phyloP scores from a whole-genome alignment of 2,329 filamentous ascomycete species.

The Knufia petricola region DNA sequence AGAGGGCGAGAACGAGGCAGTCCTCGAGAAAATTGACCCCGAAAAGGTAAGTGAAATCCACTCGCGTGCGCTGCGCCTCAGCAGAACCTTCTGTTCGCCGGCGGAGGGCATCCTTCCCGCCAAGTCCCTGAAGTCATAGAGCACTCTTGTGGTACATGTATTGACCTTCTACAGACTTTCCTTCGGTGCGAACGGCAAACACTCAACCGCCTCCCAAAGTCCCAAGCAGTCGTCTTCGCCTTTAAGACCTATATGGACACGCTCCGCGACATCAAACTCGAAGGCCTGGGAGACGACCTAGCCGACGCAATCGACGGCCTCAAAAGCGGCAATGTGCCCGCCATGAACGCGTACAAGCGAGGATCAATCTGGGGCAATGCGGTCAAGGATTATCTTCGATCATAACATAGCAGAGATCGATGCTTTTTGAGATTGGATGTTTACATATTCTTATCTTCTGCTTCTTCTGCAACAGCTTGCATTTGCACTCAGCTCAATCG shows the following conservation, averaged over 20 bases:
- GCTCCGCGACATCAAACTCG: constrained; percentile 45
- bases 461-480: too few species aligned
- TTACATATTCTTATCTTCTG: too few species aligned
- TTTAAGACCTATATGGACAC: constrained; percentile 56
- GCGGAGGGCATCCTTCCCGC: too few species aligned
- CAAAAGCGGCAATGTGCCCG: constrained; percentile 46
- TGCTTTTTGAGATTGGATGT: not conserved
- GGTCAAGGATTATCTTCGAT: constrained; percentile 42
- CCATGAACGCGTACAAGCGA: constrained; percentile 51
- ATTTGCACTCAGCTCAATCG: constrained; percentile 44
- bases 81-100: too few species aligned
- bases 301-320: constrained; percentile 52
- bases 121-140: too few species aligned
- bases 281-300: constrained; percentile 46
- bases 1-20: constrained; percentile 20
- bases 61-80: too few species aligned
- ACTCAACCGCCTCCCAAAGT: constrained; percentile 48
- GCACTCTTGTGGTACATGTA: too few species aligned
- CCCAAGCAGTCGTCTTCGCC: constrained; percentile 47
- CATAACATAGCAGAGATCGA: constrained; percentile 2
- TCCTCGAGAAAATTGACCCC: constrained; percentile 35
- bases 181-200: constrained; percentile 53
- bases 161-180: too few species aligned
- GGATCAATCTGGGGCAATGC: constrained; percentile 47
- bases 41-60: constrained; percentile 32